Evolutionary conservation across 768 basidiomycete genomes (phyloP).

Genomic region (Suillus brevipes): DNA sequence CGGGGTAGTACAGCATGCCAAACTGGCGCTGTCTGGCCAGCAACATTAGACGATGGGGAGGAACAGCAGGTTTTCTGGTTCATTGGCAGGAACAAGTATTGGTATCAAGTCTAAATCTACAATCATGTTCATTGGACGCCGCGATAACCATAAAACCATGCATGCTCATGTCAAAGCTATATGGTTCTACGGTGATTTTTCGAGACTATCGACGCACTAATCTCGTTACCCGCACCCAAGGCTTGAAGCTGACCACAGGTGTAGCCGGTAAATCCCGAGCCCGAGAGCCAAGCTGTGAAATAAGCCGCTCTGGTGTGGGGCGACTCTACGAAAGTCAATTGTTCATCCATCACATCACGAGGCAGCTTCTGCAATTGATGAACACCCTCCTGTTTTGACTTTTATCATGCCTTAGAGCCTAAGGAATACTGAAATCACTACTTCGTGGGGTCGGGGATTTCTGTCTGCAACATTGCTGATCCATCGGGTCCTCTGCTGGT

Average conservation of each 20-base stretch:
- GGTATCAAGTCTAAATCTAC: constrained; percentile 59
- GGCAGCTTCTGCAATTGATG: neutral
- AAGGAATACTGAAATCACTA: neutral
- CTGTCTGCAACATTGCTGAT: neutral
- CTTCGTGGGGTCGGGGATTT: neutral
- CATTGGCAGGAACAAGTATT: constrained; percentile 51
- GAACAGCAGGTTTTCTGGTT: constrained; percentile 58
- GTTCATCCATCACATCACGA: neutral
- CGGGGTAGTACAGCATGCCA: constrained; percentile 22
- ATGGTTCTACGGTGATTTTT: neutral
- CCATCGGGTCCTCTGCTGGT: neutral
- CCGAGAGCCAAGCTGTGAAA: too few relatives aligned
- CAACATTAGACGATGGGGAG: constrained; percentile 51
- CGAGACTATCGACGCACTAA: neutral
- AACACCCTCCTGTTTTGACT: neutral
- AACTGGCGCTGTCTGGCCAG: constrained; percentile 27
- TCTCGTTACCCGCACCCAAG: neutral
- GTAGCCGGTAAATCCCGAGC: too few relatives aligned
- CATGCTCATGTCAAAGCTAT: neutral
- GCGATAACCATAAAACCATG: neutral
- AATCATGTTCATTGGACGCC: neutral
- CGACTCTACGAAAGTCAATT: neutral
- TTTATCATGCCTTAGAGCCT: neutral
- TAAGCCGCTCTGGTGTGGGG: too few relatives aligned
- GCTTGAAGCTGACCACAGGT: too few relatives aligned